Percentiles rank a stretch among this genome's conserved stretches.
Conservation (phyloP, 768 basidiomycete species). For the Xerocomellus intermedius region DNA sequence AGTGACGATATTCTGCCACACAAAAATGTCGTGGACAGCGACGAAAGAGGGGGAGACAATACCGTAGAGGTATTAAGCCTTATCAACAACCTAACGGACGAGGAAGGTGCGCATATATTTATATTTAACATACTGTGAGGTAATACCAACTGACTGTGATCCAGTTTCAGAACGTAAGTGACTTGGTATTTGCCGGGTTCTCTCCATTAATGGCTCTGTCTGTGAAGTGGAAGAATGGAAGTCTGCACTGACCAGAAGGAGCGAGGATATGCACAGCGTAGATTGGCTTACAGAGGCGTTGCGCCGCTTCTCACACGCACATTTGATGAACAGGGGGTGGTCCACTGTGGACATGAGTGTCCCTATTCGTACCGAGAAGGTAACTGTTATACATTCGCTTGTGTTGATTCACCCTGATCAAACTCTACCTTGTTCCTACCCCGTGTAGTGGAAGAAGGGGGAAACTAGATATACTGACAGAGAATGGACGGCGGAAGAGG, state of each 20-base stretch:
- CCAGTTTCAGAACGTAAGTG: constrained; percentile 58
- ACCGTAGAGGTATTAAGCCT: constrained; percentile 73
- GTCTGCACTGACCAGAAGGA: constrained; percentile 50
- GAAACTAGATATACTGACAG: constrained; percentile 67
- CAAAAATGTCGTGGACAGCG: constrained; percentile 25
- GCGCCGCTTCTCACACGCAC: constrained; percentile 69
- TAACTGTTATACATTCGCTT: constrained; percentile 29
- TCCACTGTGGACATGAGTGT: constrained; percentile 64
- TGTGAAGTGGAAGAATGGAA: constrained; percentile 66
- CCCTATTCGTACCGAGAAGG: constrained; percentile 61
- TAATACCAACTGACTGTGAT: constrained; percentile 23
- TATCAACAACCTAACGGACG: constrained; percentile 60
- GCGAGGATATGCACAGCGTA: constrained; percentile 55
- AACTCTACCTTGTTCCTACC: constrained; percentile 3
- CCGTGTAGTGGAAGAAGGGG: constrained; percentile 65
- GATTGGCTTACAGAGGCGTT: constrained; percentile 82
- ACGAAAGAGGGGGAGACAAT: constrained; percentile 67
- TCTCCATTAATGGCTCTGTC: constrained; percentile 2
- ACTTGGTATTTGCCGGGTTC: not conserved
- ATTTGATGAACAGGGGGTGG: constrained; percentile 53
- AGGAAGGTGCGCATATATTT: constrained; percentile 62
- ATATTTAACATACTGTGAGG: constrained; percentile 10
- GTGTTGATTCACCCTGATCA: constrained; percentile 9
- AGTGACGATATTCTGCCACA: not conserved
- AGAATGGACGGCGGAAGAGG: constrained; percentile 69